A percentile compares a stretch with the other conserved stretches of the same genome.
Conservation (phyloP, 2,329 filamentous ascomycete species). For the Gaeumannomyces tritici region DNA sequence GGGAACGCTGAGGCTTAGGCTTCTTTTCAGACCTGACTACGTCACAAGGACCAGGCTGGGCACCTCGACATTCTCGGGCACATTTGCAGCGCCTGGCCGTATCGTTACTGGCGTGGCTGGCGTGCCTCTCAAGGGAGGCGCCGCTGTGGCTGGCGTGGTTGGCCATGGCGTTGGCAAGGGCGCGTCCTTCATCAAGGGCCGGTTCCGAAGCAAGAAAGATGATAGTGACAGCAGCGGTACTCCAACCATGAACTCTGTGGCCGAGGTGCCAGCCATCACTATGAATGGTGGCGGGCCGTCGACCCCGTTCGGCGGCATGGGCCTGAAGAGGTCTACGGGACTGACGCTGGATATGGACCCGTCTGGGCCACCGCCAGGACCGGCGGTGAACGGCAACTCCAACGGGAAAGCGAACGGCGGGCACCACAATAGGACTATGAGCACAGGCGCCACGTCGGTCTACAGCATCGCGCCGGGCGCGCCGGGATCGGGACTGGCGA, state of each 20-base stretch:
- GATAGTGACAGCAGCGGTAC: slow-evolving; percentile 29
- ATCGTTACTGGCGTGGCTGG: slow-evolving; percentile 75
- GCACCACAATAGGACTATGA: slow-evolving; percentile 43
- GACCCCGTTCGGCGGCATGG: slow-evolving; percentile 14
- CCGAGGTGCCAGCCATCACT: slow-evolving; percentile 31
- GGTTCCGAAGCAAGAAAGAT: slow-evolving; percentile 62
- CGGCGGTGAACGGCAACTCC: slow-evolving; percentile 19
- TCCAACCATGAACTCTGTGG: slow-evolving; percentile 22
- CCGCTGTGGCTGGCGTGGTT: slow-evolving; percentile 60
- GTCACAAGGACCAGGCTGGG: slow-evolving; percentile 80
- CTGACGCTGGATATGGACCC: slow-evolving; percentile 22
- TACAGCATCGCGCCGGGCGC: slow-evolving; percentile 49
- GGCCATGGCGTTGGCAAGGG: slow-evolving; percentile 79
- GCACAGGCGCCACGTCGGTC: slow-evolving; percentile 55
- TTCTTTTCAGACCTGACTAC: slow-evolving; percentile 90
- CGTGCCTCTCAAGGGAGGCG: slow-evolving; percentile 88
- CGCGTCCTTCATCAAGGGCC: slow-evolving; percentile 81
- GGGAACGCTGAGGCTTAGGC: slow-evolving; percentile 68
- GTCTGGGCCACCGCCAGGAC: slow-evolving; percentile 19
- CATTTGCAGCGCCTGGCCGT: slow-evolving; percentile 77
- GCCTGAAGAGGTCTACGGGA: slow-evolving; percentile 31
- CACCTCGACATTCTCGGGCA: slow-evolving; percentile 85
- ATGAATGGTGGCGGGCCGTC: slow-evolving; percentile 29
- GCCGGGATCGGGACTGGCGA: slow-evolving; percentile 63
- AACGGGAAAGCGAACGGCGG: slow-evolving; percentile 6